Evolutionary conservation across 139 green algal species (phyloP), one percentile per base, ranked within the genome.

Genomic region (Marvania coccoides): DNA sequence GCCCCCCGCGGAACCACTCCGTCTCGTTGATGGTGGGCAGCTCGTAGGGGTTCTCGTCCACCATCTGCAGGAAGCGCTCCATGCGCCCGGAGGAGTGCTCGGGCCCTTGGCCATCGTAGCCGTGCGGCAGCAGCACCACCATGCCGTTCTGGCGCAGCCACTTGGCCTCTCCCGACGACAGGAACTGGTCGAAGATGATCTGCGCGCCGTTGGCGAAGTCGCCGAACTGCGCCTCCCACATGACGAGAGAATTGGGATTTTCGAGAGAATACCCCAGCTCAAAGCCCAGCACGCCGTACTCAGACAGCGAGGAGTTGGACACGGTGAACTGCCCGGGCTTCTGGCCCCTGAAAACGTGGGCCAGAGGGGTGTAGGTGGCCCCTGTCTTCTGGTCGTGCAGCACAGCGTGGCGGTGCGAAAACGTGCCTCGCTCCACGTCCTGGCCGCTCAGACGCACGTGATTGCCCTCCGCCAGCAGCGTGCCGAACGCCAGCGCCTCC

Each of bases 201-300:
- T 94, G 88, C 7, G 90, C 94, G 2, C 87, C 85, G 77, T 99
- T 99, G 38, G 94, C 88, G 83, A 99, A 99, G 83, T 99, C 94
- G 3, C 94, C 93, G 65, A 98, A 98, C 81, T 98, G 90, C 34
- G 91, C 90, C 79, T 97, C 92, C 92, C 92, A 97, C 45, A 96
- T 81, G 47, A 97, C 86, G 46, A 99, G 81, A 39, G 77, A 85
- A 81, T 99, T 98, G 62, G 94, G 94, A 77, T 90, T 92, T 77
- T 98, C 94, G 80, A 99, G 88, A 12, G 71, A 84, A 83, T 98
- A 99, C 29, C 94, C 94, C 56, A 98, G 85, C 83, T 99, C 94
- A 67, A 96, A 99, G 59, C 94, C 94, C 47, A 99, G 85, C 51
- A 99, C 88, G 42, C 92, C 92, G 69, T 91, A 98, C 81, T 99